A percentile compares a stretch with the other conserved stretches of the same genome.
Evolutionary conservation across 2,329 filamentous ascomycete genomes (phyloP).

Genomic region (Gliomastix tumulicola): DNA sequence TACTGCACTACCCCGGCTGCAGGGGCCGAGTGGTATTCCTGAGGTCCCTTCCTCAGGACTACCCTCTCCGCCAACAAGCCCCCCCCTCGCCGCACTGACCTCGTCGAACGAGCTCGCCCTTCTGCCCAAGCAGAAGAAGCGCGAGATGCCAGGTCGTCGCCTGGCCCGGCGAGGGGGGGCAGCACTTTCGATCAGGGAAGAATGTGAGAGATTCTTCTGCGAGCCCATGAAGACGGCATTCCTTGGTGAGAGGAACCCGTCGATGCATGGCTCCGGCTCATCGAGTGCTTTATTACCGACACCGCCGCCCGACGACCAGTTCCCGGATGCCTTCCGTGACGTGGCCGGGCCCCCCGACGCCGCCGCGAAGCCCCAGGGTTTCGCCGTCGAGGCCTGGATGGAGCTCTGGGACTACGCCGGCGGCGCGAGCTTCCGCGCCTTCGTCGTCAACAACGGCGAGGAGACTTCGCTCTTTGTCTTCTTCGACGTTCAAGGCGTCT

Average conservation of each 20-base stretch:
- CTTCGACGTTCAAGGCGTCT: conserved; percentile 63
- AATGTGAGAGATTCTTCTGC: conserved; percentile 99
- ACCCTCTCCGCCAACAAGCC: conserved; percentile 80
- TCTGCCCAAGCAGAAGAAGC: conserved; percentile 47
- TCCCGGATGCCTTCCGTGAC: conserved; percentile 25
- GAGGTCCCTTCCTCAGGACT: conserved; percentile 81
- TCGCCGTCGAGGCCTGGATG: conserved; percentile 55
- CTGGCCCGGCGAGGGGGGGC: conserved; percentile 73
- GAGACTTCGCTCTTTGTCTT: conserved; percentile 81
- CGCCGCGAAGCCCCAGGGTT: too few relatives aligned
- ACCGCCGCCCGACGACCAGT: conserved; percentile 43
- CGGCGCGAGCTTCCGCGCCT: conserved; percentile 79
- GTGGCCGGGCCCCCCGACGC: conserved; percentile 4
- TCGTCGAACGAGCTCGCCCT: conserved; percentile 61
- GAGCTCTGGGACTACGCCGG: conserved; percentile 83
- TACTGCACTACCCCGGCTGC: conserved; percentile 90
- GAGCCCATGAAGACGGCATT: conserved; percentile 90
- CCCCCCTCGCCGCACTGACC: conserved; percentile 74
- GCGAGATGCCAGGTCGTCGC: conserved; percentile 31
- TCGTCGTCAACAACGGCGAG: conserved; percentile 63
- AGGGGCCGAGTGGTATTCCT: conserved; percentile 91
- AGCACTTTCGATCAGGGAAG: conserved; percentile 93
- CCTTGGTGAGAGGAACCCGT: conserved; percentile 86
- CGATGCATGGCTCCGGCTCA: conserved; percentile 75
- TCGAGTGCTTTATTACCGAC: conserved; percentile 62